Evolutionary conservation across 495 filamentous ascomycete genomes (phyloP).

Genomic region (Jackrogersella multiformis): DNA sequence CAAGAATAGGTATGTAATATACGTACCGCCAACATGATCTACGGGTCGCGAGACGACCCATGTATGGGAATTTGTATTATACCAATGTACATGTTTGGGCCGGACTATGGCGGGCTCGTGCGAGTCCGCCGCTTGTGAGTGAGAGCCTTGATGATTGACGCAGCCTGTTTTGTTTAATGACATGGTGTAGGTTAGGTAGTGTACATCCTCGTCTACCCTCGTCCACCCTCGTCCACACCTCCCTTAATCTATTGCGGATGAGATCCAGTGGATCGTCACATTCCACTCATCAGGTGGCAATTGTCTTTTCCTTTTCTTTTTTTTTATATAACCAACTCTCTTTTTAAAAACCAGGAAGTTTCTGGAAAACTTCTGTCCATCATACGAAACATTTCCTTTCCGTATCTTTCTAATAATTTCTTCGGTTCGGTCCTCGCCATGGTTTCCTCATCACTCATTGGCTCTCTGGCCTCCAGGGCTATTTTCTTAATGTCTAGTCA

Average conservation of each 20-base stretch:
- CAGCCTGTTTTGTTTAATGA: slow-evolving; percentile 28
- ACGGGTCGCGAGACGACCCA: slow-evolving; percentile 39
- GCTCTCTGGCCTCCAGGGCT: slow-evolving; percentile 52
- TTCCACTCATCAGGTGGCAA: slow-evolving; percentile 27
- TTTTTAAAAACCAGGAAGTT: slow-evolving; percentile 17
- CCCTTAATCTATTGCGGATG: slow-evolving; percentile 35
- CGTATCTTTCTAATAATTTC: neutral
- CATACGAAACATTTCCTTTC: slow-evolving; percentile 23
- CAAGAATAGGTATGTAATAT: no score
- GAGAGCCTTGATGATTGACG: no score
- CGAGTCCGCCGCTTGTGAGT: slow-evolving; percentile 28
- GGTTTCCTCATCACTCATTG: slow-evolving; percentile 47
- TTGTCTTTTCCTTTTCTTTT: slow-evolving; percentile 21
- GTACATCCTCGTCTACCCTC: slow-evolving; percentile 33
- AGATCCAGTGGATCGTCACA: slow-evolving; percentile 21
- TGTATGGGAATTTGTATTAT: slow-evolving; percentile 38
- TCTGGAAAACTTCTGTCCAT: slow-evolving; percentile 36
- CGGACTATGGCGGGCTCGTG: slow-evolving; percentile 30
- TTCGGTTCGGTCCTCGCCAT: slow-evolving; percentile 24
- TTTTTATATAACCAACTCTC: slow-evolving; percentile 20
- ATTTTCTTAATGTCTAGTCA: slow-evolving; percentile 49
- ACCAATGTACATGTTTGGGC: slow-evolving; percentile 21
- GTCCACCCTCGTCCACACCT: no score
- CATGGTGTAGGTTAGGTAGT: no score
- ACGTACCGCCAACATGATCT: slow-evolving; percentile 1